Conservation (phyloP, 345 rosid species). For the Murraya paniculata region DNA sequence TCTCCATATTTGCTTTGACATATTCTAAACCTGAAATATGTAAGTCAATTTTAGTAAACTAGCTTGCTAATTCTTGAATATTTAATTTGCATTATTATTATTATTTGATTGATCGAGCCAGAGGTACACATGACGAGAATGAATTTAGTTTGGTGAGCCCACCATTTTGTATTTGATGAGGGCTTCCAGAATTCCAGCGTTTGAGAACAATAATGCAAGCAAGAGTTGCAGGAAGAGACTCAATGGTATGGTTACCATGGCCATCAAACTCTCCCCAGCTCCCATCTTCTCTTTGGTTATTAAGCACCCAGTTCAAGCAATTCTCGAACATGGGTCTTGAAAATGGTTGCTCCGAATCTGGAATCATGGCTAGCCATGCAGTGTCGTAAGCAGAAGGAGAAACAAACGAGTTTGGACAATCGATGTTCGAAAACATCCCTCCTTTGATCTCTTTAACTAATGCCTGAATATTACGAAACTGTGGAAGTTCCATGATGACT, state of each 20-base stretch:
- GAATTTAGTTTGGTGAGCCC: too few relatives aligned
- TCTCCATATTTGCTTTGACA: slow-evolving; percentile 34
- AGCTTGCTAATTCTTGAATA: too few relatives aligned
- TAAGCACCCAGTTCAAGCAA: slow-evolving; percentile 58
- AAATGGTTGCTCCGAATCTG: slow-evolving; percentile 13
- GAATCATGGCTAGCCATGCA: slow-evolving; percentile 63
- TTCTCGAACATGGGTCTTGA: slow-evolving; percentile 45
- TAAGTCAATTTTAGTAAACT: too few relatives aligned
- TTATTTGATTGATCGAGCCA: too few relatives aligned
- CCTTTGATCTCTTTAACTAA: slow-evolving; percentile 32
- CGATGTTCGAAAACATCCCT: slow-evolving; percentile 14
- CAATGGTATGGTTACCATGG: slow-evolving; percentile 24
- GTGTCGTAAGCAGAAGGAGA: slow-evolving; percentile 57
- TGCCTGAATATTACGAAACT: slow-evolving; percentile 8
- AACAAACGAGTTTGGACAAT: slow-evolving; percentile 29
- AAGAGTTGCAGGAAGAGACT: slow-evolving; percentile 47
- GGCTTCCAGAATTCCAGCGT: slow-evolving; percentile 37
- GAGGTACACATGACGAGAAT: too few relatives aligned
- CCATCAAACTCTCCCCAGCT: slow-evolving; percentile 47
- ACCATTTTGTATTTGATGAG: slow-evolving; percentile 34
- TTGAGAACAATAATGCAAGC: slow-evolving; percentile 54
- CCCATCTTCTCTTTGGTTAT: slow-evolving; percentile 47
- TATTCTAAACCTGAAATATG: slow-evolving; percentile 34
- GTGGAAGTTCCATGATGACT: slow-evolving; percentile 13
- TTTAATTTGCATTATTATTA: too few relatives aligned